These are phyloP conservation scores for Suillus spraguei DNA, from an alignment of 768 basidiomycete species.

Conservation along the genomic window DNA sequence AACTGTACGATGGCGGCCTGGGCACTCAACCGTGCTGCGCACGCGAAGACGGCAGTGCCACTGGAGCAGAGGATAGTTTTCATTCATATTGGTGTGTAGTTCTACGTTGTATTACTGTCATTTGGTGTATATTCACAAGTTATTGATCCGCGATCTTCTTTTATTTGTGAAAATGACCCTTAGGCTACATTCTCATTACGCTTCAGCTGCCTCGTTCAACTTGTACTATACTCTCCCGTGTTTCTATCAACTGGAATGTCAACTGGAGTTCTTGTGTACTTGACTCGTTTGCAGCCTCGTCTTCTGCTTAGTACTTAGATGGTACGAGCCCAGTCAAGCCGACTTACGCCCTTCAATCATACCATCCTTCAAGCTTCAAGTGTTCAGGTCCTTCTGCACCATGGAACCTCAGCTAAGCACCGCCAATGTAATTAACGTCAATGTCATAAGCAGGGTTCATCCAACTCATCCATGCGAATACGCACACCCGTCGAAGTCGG, in stretches of 20 bases:
- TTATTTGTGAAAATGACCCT: background rate
- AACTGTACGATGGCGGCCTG: too few species aligned
- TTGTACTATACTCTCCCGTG: background rate
- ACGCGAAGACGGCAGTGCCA: background rate
- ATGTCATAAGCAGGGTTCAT: background rate
- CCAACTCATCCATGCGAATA: background rate
- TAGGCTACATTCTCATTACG: background rate
- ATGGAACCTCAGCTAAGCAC: background rate
- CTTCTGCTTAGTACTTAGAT: too few species aligned
- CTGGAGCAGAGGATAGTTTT: background rate
- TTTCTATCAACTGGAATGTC: too few species aligned
- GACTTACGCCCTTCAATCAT: background rate
- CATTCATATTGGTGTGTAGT: background rate
- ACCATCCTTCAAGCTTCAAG: too few species aligned
- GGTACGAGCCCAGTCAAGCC: too few species aligned
- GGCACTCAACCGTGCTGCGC: too few species aligned
- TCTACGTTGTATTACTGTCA: background rate
- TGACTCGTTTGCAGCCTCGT: background rate
- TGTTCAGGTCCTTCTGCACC: background rate
- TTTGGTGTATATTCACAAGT: background rate
- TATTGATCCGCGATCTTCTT: too few species aligned
- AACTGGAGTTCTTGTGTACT: background rate
- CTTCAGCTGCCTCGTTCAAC: background rate
- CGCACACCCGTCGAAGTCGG: background rate
- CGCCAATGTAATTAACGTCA: background rate